These are phyloP conservation scores for Gaultheria prostrata DNA, from an alignment of 148 eudicot genomes.

Conservation along the genomic window DNA sequence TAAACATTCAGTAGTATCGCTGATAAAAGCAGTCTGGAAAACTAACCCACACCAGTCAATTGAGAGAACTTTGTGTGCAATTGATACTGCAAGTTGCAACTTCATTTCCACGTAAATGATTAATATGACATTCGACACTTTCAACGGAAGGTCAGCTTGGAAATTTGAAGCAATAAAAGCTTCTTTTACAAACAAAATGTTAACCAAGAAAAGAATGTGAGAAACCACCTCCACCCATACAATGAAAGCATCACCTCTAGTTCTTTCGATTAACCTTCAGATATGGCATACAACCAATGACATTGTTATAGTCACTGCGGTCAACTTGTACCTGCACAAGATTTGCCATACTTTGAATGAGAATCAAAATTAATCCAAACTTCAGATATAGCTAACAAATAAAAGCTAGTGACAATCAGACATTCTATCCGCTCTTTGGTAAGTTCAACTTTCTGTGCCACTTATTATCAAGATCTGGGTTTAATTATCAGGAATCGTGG, in stretches of 20 bases:
- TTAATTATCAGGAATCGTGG: not conserved
- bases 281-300: conserved; percentile 89
- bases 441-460: not conserved
- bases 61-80: not conserved
- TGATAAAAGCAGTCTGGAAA: not conserved
- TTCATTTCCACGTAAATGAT: not conserved
- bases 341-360: conserved; percentile 5
- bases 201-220: not conserved
- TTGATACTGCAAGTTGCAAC: not conserved
- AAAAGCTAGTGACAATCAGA: not conserved
- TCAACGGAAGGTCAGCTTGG: not conserved
- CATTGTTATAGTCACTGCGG: conserved; percentile 84
- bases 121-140: not conserved
- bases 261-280: conserved; percentile 80
- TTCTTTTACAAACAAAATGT: not conserved
- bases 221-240: not conserved
- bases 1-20: not conserved
- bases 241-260: conserved; percentile 12
- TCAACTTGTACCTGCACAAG: conserved; percentile 67
- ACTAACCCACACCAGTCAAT: too few relatives aligned
- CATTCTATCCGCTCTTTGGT: not conserved
- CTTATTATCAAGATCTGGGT: not conserved
- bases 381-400: not conserved
- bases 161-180: not conserved
- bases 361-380: not conserved